These are phyloP conservation scores for Ajuga reptans DNA, from an alignment of 305 asterid species.

Conservation along the genomic window DNA sequence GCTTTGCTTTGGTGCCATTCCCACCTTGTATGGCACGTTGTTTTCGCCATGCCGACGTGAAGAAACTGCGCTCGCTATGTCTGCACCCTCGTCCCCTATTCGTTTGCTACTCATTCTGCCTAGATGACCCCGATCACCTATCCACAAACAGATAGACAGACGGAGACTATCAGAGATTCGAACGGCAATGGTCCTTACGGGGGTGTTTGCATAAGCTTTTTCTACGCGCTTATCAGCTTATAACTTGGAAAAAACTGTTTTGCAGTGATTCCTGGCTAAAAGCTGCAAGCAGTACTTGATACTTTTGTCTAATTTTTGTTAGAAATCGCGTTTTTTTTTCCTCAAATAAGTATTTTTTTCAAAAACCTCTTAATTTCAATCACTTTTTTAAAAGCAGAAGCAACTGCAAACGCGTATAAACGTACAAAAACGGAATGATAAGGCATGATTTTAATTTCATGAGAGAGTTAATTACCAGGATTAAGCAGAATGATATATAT, in stretches of 20 bases:
- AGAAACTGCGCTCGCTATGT: slow-evolving; percentile 26
- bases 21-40: slow-evolving; percentile 40
- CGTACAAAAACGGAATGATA: not conserved
- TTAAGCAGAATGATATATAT: not conserved
- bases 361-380: too few relatives aligned
- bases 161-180: not conserved
- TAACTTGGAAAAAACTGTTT: too few relatives aligned
- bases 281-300: too few relatives aligned
- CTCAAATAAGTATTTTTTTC: too few relatives aligned
- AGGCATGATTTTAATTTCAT: not conserved
- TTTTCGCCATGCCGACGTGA: slow-evolving; percentile 30
- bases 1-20: slow-evolving; percentile 48
- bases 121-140: slow-evolving; percentile 15
- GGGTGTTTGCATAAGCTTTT: too few relatives aligned
- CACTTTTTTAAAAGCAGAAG: too few relatives aligned
- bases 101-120: slow-evolving; percentile 32
- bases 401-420: too few relatives aligned
- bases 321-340: too few relatives aligned
- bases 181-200: not conserved
- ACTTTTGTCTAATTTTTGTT: too few relatives aligned
- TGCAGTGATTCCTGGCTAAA: too few relatives aligned
- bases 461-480: not conserved
- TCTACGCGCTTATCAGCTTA: too few relatives aligned
- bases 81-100: slow-evolving; percentile 24
- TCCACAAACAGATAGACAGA: not conserved